A percentile compares a stretch with the other conserved stretches of the same genome.
These are phyloP conservation scores for Larix kaempferi DNA, from an alignment of 75 land plant species.

Conservation along the genomic window DNA sequence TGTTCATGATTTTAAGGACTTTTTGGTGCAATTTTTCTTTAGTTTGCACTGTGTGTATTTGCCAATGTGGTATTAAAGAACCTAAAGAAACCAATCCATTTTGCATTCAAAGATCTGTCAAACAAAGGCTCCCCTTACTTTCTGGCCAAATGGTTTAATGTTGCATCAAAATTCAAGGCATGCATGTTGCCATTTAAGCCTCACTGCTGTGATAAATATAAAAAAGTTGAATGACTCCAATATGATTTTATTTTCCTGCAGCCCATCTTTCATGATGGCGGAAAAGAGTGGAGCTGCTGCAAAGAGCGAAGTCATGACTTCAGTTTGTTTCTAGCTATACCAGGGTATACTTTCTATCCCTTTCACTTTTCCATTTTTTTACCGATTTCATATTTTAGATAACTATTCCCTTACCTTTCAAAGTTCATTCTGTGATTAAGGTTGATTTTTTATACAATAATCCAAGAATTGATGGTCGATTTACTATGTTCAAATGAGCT, in stretches of 20 bases:
- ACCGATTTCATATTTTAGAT: conserved; percentile 4
- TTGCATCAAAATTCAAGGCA: neutral
- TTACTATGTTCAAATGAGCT: neutral
- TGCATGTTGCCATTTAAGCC: neutral
- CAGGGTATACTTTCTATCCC: conserved; percentile 56
- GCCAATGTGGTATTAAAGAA: neutral
- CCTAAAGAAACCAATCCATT: conserved; percentile 1
- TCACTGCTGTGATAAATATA: neutral
- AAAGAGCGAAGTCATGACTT: conserved; percentile 97
- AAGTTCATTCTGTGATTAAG: neutral
- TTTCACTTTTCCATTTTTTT: neutral
- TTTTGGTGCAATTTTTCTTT: neutral
- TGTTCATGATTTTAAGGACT: neutral
- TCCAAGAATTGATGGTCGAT: too few relatives aligned
- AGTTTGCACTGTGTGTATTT: neutral
- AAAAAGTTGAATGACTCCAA: neutral
- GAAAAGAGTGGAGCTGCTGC: conserved; percentile 99
- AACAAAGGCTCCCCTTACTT: neutral
- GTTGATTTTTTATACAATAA: neutral
- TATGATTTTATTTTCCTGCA: conserved; percentile 17
- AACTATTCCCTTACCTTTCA: neutral
- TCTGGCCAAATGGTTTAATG: neutral
- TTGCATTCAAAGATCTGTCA: conserved; percentile 1
- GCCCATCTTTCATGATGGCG: conserved; percentile 96
- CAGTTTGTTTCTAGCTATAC: conserved; percentile 79